phyloP scores from a whole-genome alignment of 257 asterid species.

The Solanum sejunctum region DNA sequence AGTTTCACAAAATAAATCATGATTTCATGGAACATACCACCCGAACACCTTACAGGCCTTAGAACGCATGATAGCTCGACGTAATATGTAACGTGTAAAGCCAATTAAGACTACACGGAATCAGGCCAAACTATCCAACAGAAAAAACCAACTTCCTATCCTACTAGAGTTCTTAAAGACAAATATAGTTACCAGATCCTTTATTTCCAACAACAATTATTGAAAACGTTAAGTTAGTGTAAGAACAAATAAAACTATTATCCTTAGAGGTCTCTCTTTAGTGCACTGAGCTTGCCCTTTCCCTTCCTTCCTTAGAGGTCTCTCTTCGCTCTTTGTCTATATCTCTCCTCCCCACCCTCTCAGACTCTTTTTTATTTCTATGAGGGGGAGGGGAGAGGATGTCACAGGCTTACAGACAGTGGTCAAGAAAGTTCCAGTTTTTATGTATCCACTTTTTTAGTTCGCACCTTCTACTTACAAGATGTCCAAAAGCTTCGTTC shows the following conservation, averaged over 20 bases:
- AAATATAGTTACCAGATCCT: background rate
- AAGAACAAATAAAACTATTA: background rate
- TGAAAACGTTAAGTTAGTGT: background rate
- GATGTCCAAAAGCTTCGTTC: background rate
- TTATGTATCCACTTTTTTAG: background rate
- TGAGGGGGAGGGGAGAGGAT: background rate
- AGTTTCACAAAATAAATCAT: background rate
- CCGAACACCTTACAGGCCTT: background rate
- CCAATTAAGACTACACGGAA: background rate
- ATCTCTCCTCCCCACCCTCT: background rate
- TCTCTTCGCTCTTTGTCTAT: background rate
- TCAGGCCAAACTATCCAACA: background rate
- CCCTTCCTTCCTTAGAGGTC: background rate
- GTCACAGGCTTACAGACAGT: background rate
- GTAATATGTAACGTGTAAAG: background rate
- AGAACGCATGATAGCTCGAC: background rate
- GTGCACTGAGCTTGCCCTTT: too few species aligned
- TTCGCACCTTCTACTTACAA: background rate
- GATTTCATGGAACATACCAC: background rate
- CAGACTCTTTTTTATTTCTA: background rate
- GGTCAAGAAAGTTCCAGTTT: background rate
- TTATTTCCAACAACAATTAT: background rate
- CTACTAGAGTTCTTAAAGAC: background rate
- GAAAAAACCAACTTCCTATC: background rate
- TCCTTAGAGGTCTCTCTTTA: background rate